These are phyloP conservation scores for Dictyophora rubrovolvata DNA, from an alignment of 768 basidiomycete species.

Conservation along the genomic window DNA sequence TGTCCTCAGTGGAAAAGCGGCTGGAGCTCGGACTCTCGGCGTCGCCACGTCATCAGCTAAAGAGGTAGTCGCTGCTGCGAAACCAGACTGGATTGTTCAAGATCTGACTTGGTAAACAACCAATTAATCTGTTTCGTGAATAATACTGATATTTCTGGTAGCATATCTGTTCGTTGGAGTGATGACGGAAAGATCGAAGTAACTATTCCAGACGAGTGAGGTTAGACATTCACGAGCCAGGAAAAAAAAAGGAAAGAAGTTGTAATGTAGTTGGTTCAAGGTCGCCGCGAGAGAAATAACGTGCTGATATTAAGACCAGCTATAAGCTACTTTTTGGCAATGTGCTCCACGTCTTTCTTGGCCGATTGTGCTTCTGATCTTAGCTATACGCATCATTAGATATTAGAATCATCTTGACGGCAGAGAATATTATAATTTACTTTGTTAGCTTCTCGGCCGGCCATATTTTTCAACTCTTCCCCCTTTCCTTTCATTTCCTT, in stretches of 20 bases:
- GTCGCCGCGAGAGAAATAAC: no score
- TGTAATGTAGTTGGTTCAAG: no score
- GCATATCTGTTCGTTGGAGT: constrained; percentile 35
- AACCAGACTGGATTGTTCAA: constrained; percentile 56
- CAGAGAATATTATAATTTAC: constrained; percentile 4
- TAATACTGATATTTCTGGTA: constrained; percentile 14
- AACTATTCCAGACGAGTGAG: constrained; percentile 27
- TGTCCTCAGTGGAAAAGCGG: constrained; percentile 60
- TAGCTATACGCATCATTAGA: constrained; percentile 8
- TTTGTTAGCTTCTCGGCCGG: constrained; percentile 14
- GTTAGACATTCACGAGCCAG: neutral
- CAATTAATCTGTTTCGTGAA: neutral
- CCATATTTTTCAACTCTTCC: constrained; percentile 5
- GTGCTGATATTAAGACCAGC: no score
- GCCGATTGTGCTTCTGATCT: constrained; percentile 13
- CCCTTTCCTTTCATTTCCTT: constrained; percentile 3
- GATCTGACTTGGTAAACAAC: constrained; percentile 54
- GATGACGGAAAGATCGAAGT: constrained; percentile 35
- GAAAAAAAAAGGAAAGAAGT: neutral
- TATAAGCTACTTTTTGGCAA: constrained; percentile 11
- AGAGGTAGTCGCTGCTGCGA: constrained; percentile 43
- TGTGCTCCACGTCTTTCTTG: constrained; percentile 13
- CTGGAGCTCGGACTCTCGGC: constrained; percentile 67
- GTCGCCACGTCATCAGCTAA: constrained; percentile 74
- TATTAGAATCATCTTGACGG: constrained; percentile 2